Evolutionary conservation across 495 filamentous ascomycete genomes (phyloP), one percentile per base, ranked within the genome.

Genomic region (Penicillium coprophilum): DNA sequence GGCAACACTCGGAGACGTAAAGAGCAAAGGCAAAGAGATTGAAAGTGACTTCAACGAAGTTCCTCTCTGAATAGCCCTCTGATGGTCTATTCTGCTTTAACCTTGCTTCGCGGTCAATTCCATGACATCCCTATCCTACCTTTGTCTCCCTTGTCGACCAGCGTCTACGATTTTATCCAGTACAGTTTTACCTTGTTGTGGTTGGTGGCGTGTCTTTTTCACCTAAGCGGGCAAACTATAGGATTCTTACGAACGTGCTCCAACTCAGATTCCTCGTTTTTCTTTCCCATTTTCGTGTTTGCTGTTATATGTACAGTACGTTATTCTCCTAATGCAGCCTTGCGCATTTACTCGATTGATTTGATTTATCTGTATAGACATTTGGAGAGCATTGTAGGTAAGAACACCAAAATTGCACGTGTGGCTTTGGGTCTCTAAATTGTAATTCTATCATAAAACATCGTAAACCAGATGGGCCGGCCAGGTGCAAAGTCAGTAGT

Each of bases 21-120:
- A 74, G 58, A 51, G 57, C 28, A 74, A 74, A 47, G 60, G 55
- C 17, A 74, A 71, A 47, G 71, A 74, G 55, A 65, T 61, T 23
- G 69, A 76, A 45, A 58, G 69, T 8, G 74, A 77, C 49, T 74
- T 77, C 50, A 75, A 75, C 19, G 74, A 77, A 62, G 70, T 77
- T 8, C 69, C 74, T 30, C 71, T 77, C 27, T 75, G 64, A 62
- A 9, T 27, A 8, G 19, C 21, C 43, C 12, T 20, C 5, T 62
- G 30, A 32, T 40, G 45, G 31, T 31, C 50, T 12, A 38, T 55
- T 54, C 32, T 48, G 38, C 28, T 40, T 20, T 36, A n/a, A 51
- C 46, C 32, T 39, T 46, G 30, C 19, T 39, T 41, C 17, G n/a
- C 20, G 27, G 46, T 38, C 36, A 49, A 15, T 36, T 23, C 52